Conservation (phyloP, 2,329 filamentous ascomycete species). For the Coniochaeta sp. region DNA sequence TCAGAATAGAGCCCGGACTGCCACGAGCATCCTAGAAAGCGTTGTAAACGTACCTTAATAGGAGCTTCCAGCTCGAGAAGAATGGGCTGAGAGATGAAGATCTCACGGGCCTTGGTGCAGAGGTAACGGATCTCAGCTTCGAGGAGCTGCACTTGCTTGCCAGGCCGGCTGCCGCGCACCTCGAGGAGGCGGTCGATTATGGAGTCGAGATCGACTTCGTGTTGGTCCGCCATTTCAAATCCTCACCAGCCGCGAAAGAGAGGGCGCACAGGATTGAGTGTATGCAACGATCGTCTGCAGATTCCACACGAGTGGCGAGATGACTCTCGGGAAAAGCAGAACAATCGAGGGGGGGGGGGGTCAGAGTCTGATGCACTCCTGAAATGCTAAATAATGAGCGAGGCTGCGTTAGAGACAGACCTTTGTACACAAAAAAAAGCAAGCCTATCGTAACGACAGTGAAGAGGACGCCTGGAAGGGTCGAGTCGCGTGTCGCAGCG, state of each 20-base stretch:
- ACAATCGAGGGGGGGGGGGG: not conserved
- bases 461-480: not conserved
- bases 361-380: conserved; percentile 2
- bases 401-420: not conserved
- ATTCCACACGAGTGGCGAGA: conserved; percentile 2
- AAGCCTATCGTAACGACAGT: not conserved
- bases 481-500: not conserved
- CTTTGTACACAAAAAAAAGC: not conserved
- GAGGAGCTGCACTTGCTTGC: conserved; percentile 95
- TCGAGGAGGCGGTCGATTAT: conserved; percentile 98
- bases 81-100: conserved; percentile 99
- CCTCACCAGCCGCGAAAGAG: conserved; percentile 33
- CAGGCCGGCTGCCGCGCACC: conserved; percentile 93
- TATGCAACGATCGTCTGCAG: not conserved
- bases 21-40: not conserved
- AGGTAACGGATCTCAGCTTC: conserved; percentile 95
- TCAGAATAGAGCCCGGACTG: conserved; percentile 7
- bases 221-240: conserved; percentile 53
- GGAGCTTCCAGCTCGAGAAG: conserved; percentile 95
- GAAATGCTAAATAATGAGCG: not conserved
- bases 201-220: conserved; percentile 97
- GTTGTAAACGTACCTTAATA: conserved; percentile 75
- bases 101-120: conserved; percentile 97
- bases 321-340: not conserved
- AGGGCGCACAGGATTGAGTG: conserved; percentile 24